Base-by-base conservation (phyloP, 441 rosid genomes). In the Kokia cookei region DNA sequence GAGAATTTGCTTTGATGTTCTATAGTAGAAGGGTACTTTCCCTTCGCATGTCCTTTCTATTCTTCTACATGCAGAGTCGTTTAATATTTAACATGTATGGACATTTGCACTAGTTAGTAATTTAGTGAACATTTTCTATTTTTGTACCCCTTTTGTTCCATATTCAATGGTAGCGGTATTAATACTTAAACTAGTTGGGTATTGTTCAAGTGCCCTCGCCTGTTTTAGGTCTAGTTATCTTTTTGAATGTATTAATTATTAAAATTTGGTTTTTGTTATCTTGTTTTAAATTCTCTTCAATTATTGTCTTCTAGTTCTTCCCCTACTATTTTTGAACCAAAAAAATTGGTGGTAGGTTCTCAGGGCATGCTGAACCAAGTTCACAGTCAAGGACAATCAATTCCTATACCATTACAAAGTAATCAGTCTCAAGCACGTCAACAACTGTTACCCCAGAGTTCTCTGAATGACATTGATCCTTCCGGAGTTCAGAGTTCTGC, bases 361-460 rank as follows among this genome's bases (percentile, higher is more conserved):
- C 85, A 81, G 79, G 82, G 65, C 50, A 75, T 88, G 86, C 89
- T 67, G 71, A 71, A 86, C 66, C 91, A 86, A 83, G 86, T 79
- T 75, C 88, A 65, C 72, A 85, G 77, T 83, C 97, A 86, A 78
- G 90, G 88, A 54, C 93, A 82, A 48, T 77, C 86, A 50, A 83
- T 87, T 81, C 84, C 92, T 35, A 84, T 86, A 65, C 76, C 87
- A 40, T 51, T 86, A 78, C 72, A 85, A 50, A 74, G 80, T 76
- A 91, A 87, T 81, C 99, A 89, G 76, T 54, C 94, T 79, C 98
- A 86, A 86, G 65, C 80, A 69, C 88, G 87, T 15, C 98, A 88
- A 76, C 91, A 88, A 68, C 69, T 88, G 65, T 35, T 88, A 67
- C 37, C 87, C n/a, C 97, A 87, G 82, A 90, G 84, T 79, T 84